Evolutionary conservation across 176 grass and related monocot species (phyloP).

Genomic region (Aegilops speltoides): DNA sequence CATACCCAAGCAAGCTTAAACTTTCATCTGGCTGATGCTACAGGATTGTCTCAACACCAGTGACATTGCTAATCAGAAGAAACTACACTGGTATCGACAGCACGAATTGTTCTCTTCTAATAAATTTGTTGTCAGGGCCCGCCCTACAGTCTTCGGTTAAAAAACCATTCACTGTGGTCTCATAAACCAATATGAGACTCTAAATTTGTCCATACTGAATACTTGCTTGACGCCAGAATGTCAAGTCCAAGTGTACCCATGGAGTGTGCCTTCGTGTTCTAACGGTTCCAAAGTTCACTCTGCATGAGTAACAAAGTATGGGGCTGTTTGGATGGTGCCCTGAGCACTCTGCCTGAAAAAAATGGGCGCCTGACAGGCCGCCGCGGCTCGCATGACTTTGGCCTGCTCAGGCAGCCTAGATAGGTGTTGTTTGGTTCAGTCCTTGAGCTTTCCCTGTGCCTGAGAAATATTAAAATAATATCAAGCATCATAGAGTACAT

Average conservation of each 20-base stretch:
- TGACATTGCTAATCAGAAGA: neutral
- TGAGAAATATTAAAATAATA: no score
- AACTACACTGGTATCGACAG: neutral
- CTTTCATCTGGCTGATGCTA: neutral
- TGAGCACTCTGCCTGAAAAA: no score
- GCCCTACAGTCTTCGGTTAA: neutral
- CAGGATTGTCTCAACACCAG: neutral
- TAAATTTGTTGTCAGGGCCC: neutral
- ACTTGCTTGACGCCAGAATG: neutral
- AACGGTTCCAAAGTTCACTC: neutral
- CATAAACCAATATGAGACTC: neutral
- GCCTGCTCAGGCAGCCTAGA: no score
- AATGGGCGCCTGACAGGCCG: no score
- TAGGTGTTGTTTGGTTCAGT: no score
- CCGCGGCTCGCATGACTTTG: no score
- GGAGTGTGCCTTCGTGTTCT: neutral
- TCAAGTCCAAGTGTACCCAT: neutral
- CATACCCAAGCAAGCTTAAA: neutral
- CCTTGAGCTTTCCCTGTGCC: no score
- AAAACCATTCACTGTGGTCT: neutral
- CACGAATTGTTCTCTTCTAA: neutral
- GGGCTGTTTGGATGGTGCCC: no score
- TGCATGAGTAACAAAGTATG: neutral
- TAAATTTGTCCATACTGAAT: constrained; percentile 1
- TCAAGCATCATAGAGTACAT: no score